These are phyloP conservation scores for Combretum micranthum DNA, from an alignment of 345 rosid species.

Conservation along the genomic window DNA sequence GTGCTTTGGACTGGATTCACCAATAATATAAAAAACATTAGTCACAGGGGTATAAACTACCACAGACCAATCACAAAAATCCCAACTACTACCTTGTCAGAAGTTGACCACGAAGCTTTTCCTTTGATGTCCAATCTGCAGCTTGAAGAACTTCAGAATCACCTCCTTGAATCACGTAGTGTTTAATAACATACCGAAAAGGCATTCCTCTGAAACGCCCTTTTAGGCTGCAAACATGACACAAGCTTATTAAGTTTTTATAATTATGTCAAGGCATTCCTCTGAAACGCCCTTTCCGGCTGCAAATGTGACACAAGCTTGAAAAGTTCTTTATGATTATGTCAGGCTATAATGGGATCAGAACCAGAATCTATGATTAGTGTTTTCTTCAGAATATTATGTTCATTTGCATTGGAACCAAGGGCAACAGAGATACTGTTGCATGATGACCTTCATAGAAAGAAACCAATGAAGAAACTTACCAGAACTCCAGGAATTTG, in stretches of 20 bases:
- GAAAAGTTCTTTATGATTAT: no score
- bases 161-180: constrained; percentile 80
- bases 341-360: no score
- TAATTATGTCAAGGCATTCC: constrained; percentile 46
- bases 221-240: constrained; percentile 48
- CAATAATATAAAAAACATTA: not conserved
- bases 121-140: constrained; percentile 69
- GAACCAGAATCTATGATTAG: not conserved
- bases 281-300: constrained; percentile 66
- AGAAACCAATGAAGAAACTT: constrained; percentile 11
- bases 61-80: not conserved
- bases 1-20: constrained; percentile 44
- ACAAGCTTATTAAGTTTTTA: no score
- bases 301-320: constrained; percentile 21
- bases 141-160: constrained; percentile 35
- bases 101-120: constrained; percentile 57
- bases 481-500: constrained; percentile 71
- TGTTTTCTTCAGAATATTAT: not conserved
- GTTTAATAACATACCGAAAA: constrained; percentile 67
- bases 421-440: not conserved
- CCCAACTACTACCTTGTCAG: constrained; percentile 40
- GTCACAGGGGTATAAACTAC: not conserved
- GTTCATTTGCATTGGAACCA: no score
- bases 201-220: constrained; percentile 69
- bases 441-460: constrained; percentile 1